Percentiles rank a stretch among this genome's conserved stretches.
These are phyloP conservation scores for Pythium folliculosum DNA, from an alignment of 352 stramenopile species.

Conservation along the genomic window DNA sequence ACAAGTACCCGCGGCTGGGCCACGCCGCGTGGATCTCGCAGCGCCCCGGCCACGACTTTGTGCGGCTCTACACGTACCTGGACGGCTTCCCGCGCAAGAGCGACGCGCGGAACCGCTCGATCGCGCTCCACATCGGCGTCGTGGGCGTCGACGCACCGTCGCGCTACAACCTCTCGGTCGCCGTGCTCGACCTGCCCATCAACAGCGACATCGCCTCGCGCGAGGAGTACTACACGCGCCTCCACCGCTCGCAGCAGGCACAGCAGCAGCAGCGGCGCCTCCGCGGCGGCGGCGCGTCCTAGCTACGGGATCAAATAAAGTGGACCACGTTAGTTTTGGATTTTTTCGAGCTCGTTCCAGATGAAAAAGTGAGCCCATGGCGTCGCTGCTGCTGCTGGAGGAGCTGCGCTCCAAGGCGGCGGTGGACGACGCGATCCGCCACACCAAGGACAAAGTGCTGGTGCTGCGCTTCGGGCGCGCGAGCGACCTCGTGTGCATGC, in stretches of 20 bases:
- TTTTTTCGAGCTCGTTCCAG: not conserved
- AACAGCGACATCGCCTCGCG: conserved; percentile 49
- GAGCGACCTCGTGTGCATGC: conserved; percentile 69
- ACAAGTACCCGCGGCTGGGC: conserved; percentile 62
- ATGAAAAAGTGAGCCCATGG: conserved; percentile 33
- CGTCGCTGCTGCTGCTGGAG: conserved; percentile 76
- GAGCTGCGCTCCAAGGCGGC: conserved; percentile 56
- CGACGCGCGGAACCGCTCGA: conserved; percentile 46
- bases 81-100: conserved; percentile 70
- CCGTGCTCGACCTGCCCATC: conserved; percentile 59
- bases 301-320: not conserved
- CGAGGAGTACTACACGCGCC: conserved; percentile 60
- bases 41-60: conserved; percentile 47
- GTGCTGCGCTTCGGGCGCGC: conserved; percentile 80
- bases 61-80: conserved; percentile 77
- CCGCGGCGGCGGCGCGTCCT: no score
- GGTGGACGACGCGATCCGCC: conserved; percentile 77
- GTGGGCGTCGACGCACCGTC: conserved; percentile 38
- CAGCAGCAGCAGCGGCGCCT: conserved; percentile 13
- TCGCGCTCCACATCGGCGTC: conserved; percentile 75
- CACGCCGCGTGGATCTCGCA: conserved; percentile 76
- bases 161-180: conserved; percentile 53
- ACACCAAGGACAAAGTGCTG: conserved; percentile 81
- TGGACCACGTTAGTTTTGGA: conserved; percentile 1
- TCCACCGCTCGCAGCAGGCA: conserved; percentile 31